Evolutionary conservation across 2,329 filamentous ascomycete genomes (phyloP).

Genomic region (Microcyclospora pomicola): DNA sequence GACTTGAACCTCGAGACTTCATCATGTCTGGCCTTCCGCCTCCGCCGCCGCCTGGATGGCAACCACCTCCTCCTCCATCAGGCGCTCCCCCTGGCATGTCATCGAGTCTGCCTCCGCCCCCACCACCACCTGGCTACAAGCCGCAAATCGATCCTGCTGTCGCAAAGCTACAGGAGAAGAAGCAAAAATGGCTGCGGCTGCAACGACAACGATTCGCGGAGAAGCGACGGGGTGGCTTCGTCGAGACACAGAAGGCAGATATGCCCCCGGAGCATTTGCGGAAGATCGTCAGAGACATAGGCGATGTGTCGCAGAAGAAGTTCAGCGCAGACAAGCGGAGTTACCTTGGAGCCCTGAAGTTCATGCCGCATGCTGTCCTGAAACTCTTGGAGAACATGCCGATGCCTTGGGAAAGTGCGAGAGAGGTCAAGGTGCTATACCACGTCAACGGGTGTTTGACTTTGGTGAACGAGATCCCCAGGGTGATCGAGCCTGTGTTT

Average conservation of each 20-base stretch:
- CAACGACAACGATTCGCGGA: slow-evolving; percentile 91
- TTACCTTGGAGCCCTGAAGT: slow-evolving; percentile 93
- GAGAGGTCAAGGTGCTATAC: slow-evolving; percentile 95
- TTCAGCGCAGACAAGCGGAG: slow-evolving; percentile 98
- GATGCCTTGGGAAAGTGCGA: slow-evolving; percentile 96
- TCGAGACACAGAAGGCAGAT: slow-evolving; percentile 95
- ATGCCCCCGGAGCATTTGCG: slow-evolving; percentile 97
- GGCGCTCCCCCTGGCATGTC: slow-evolving; percentile 36
- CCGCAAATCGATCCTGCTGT: slow-evolving; percentile 69
- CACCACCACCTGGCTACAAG: slow-evolving; percentile 74
- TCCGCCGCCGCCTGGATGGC: slow-evolving; percentile 56
- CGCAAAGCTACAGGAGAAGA: slow-evolving; percentile 95
- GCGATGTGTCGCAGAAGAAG: slow-evolving; percentile 98
- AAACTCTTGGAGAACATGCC: slow-evolving; percentile 99
- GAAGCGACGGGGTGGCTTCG: slow-evolving; percentile 90
- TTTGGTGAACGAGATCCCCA: slow-evolving; percentile 86
- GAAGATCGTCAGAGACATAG: slow-evolving; percentile 97
- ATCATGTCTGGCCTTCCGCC: slow-evolving; percentile 48
- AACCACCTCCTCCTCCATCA: slow-evolving; percentile 28
- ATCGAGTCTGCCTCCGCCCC: slow-evolving; percentile 47
- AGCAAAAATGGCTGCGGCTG: slow-evolving; percentile 91
- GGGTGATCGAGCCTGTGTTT: slow-evolving; percentile 95
- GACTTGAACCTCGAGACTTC: background rate
- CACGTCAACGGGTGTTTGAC: slow-evolving; percentile 97
- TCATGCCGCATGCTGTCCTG: slow-evolving; percentile 96